Conservation (phyloP, 352 stramenopile genomes). For the Stephanocyclus meneghinianus region DNA sequence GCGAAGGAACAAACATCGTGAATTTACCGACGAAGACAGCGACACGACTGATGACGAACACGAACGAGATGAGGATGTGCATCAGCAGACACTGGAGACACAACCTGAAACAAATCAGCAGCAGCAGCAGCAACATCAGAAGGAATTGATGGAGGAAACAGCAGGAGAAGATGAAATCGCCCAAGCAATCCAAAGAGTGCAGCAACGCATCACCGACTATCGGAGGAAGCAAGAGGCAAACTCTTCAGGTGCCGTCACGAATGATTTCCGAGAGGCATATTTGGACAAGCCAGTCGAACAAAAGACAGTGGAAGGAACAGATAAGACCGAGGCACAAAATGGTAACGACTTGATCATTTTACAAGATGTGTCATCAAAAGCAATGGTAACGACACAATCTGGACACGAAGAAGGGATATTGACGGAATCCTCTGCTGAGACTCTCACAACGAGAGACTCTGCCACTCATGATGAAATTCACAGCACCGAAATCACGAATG, state of each 20-base stretch:
- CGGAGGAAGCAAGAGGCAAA: neutral
- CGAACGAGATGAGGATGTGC: constrained; percentile 24
- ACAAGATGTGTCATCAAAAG: neutral
- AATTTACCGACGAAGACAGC: constrained; percentile 5
- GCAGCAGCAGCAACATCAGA: neutral
- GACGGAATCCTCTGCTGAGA: constrained; percentile 7
- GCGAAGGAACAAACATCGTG: constrained; percentile 4
- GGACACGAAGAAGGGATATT: neutral
- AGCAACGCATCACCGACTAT: constrained; percentile 31
- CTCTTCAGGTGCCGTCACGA: neutral
- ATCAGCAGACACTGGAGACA: neutral
- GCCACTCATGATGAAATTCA: neutral
- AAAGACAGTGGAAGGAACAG: neutral
- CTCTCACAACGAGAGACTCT: neutral
- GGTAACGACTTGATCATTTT: neutral
- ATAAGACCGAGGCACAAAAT: neutral
- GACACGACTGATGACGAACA: constrained; percentile 25
- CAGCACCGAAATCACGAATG: neutral
- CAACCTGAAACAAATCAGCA: neutral
- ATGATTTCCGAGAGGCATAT: neutral
- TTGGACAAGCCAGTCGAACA: neutral
- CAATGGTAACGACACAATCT: neutral
- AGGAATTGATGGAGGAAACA: neutral
- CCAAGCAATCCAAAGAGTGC: constrained; percentile 37
- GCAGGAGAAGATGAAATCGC: constrained; percentile 34